Percentiles rank a stretch among this genome's conserved stretches.
phyloP scores from a whole-genome alignment of 495 filamentous ascomycete genomes.

The Aspergillus cristatus region DNA sequence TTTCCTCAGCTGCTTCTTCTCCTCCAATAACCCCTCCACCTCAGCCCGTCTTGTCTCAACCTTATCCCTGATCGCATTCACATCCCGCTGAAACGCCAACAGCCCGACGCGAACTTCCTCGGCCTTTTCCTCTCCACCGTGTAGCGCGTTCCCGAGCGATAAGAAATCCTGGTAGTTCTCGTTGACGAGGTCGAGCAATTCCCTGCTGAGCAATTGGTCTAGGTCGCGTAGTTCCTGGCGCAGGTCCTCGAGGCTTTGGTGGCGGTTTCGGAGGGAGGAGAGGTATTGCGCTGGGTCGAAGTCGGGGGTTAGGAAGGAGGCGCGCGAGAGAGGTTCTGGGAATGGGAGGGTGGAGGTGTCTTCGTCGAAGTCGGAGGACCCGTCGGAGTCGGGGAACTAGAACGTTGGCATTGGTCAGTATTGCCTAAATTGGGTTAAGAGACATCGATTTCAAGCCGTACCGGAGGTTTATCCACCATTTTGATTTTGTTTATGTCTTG shows the following conservation, averaged over 20 bases:
- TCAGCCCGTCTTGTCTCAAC: conserved; percentile 46
- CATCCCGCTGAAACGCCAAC: conserved; percentile 72
- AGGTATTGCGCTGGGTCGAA: conserved; percentile 82
- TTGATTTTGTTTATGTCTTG: too few species aligned
- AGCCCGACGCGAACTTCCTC: conserved; percentile 86
- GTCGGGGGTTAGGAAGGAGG: conserved; percentile 64
- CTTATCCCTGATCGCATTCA: conserved; percentile 48
- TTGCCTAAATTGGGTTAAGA: too few species aligned
- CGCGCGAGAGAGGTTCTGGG: conserved; percentile 67
- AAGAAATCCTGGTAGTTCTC: conserved; percentile 88
- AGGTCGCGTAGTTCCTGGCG: conserved; percentile 74
- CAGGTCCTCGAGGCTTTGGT: conserved; percentile 93
- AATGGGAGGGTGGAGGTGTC: conserved; percentile 68
- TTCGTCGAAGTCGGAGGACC: conserved; percentile 49
- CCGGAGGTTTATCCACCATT: too few species aligned
- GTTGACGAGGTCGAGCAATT: conserved; percentile 90
- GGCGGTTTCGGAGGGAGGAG: conserved; percentile 69
- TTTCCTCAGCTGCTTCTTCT: conserved; percentile 42
- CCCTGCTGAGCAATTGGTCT: conserved; percentile 62
- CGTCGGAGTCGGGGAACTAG: conserved; percentile 46
- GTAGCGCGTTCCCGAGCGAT: conserved; percentile 67
- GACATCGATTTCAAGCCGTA: too few species aligned
- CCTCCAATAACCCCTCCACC: conserved; percentile 43
- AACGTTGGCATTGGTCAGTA: not conserved
- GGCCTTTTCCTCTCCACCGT: conserved; percentile 82